Evolutionary conservation across 225 moss, liverwort and hornwort species (phyloP).

Genomic region (Pleurozium schreberi): DNA sequence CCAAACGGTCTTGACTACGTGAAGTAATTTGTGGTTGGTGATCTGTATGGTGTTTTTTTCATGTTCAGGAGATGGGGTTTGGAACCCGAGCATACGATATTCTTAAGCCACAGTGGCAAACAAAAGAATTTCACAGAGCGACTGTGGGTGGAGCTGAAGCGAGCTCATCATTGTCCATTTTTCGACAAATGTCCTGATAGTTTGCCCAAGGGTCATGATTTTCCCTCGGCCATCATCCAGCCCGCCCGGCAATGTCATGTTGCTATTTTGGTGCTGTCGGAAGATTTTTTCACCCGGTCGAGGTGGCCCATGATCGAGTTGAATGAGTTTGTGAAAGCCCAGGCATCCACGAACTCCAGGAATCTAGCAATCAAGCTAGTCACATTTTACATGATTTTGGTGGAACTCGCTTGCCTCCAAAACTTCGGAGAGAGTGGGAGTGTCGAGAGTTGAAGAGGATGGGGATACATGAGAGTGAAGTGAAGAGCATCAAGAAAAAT

Average conservation of each 20-base stretch:
- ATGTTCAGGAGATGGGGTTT: background rate
- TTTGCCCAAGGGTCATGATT: background rate
- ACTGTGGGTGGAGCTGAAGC: background rate
- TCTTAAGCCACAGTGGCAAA: background rate
- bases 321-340: background rate
- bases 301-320: background rate
- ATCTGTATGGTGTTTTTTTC: background rate
- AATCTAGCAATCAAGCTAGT: background rate
- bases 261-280: background rate
- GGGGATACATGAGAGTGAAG: background rate
- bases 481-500: background rate
- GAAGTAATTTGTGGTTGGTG: background rate
- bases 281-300: background rate
- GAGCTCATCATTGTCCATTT: background rate
- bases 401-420: rapidly evolving
- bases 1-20: background rate
- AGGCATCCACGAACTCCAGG: background rate
- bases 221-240: background rate
- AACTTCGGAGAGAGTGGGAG: rapidly evolving
- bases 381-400: background rate
- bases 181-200: background rate
- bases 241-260: background rate
- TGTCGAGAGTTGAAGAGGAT: background rate
- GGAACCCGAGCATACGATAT: background rate
- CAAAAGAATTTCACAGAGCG: background rate